Conservation (phyloP, 2,329 filamentous ascomycete species). For the Botrytis deweyae region DNA sequence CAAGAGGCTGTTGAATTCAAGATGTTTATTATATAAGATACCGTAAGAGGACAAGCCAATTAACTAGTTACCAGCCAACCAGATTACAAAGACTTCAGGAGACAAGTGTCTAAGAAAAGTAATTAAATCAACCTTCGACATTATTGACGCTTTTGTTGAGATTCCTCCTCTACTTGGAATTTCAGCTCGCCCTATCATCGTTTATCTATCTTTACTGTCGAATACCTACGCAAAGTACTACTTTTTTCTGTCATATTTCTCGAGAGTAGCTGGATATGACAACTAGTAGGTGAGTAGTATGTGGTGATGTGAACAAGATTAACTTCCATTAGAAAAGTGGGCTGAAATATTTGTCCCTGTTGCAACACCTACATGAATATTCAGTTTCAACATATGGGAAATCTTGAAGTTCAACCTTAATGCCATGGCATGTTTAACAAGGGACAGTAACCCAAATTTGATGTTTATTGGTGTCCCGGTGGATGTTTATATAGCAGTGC, state of each 20-base stretch:
- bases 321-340: neutral
- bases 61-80: no score
- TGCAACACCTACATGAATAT: neutral
- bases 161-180: no score
- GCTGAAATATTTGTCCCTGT: neutral
- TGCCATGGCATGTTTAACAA: fast-evolving
- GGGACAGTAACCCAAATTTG: neutral
- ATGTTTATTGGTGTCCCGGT: neutral
- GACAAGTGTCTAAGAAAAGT: no score
- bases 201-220: neutral
- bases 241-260: neutral
- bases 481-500: neutral
- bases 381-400: neutral
- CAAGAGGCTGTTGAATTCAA: no score
- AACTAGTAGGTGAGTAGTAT: neutral
- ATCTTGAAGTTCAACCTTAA: neutral
- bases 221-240: neutral
- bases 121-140: no score
- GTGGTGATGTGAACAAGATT: neutral
- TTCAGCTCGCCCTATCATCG: neutral
- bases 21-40: no score
- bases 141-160: no score
- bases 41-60: no score
- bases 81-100: no score
- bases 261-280: neutral